Conservation (phyloP, 2,329 filamentous ascomycete species). For the Plenodomus lindquistii region DNA sequence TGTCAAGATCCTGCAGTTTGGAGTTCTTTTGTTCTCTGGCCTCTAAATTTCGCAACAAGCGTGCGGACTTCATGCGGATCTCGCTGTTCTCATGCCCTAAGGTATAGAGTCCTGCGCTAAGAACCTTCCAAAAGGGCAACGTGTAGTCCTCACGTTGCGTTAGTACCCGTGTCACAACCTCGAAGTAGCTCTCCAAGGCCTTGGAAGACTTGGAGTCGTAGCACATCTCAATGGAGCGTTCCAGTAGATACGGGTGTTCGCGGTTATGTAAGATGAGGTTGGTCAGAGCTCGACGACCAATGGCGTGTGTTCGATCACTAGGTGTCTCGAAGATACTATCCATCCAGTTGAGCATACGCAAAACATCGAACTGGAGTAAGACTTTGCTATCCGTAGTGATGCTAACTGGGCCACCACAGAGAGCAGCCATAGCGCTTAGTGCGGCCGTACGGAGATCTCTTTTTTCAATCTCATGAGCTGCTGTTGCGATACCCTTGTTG, state of each 20-base stretch:
- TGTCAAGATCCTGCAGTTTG: constrained; percentile 95
- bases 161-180: constrained; percentile 85
- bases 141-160: constrained; percentile 81
- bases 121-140: constrained; percentile 85
- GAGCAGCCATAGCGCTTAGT: constrained; percentile 89
- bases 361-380: constrained; percentile 88
- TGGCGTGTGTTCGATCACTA: constrained; percentile 89
- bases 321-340: constrained; percentile 90
- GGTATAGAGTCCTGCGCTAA: constrained; percentile 87
- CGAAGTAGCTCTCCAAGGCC: constrained; percentile 92
- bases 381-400: constrained; percentile 86
- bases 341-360: constrained; percentile 92
- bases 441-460: constrained; percentile 87
- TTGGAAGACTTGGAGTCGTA: constrained; percentile 81
- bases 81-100: constrained; percentile 89
- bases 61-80: constrained; percentile 84
- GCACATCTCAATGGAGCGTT: constrained; percentile 89
- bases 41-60: constrained; percentile 79
- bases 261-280: constrained; percentile 91
- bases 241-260: constrained; percentile 80
- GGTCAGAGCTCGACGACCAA: constrained; percentile 82
- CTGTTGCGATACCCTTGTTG: constrained; percentile 77
- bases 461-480: constrained; percentile 96
- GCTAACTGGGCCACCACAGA: constrained; percentile 82
- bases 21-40: constrained; percentile 82